These are phyloP conservation scores for Polymyxa betae DNA, from an alignment of 208 protist genomes.

Conservation along the genomic window DNA sequence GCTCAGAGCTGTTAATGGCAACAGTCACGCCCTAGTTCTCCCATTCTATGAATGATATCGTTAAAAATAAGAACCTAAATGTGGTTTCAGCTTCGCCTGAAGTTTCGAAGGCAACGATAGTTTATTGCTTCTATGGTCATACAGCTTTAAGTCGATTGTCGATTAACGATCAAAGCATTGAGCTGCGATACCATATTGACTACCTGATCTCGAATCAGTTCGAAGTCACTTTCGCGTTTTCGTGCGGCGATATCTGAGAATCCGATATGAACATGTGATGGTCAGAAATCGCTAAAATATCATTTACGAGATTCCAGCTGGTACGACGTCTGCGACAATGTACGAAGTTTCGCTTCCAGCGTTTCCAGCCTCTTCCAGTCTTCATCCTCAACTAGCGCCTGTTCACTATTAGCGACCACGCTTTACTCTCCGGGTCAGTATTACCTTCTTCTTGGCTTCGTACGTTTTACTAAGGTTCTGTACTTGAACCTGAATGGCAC, in stretches of 20 bases:
- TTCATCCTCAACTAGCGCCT: not conserved
- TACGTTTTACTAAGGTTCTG: slow-evolving; percentile 5
- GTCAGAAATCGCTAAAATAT: not conserved
- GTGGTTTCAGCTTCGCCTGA: too few relatives aligned
- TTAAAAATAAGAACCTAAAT: too few relatives aligned
- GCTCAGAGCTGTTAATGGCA: too few relatives aligned
- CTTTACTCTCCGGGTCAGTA: not conserved
- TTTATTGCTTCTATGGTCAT: too few relatives aligned
- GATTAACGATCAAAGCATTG: not conserved
- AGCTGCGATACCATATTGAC: not conserved
- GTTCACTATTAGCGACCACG: not conserved
- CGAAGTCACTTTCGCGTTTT: slow-evolving; percentile 42
- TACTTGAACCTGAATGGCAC: slow-evolving; percentile 22
- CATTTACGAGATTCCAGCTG: not conserved
- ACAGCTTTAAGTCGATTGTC: slow-evolving; percentile 19
- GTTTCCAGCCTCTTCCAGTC: slow-evolving; percentile 50
- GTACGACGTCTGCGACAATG: not conserved
- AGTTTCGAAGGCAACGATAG: too few relatives aligned
- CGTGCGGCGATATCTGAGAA: slow-evolving; percentile 1
- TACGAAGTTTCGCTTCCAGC: slow-evolving; percentile 8
- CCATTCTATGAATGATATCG: too few relatives aligned
- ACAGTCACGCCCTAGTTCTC: too few relatives aligned
- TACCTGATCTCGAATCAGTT: slow-evolving; percentile 38
- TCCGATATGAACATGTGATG: not conserved
- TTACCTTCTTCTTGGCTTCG: slow-evolving; percentile 38